Percentiles rank a stretch among this genome's conserved stretches.
Conservation (phyloP, 192 early-diverging fungal species). For the Umbelopsis ramanniana region DNA sequence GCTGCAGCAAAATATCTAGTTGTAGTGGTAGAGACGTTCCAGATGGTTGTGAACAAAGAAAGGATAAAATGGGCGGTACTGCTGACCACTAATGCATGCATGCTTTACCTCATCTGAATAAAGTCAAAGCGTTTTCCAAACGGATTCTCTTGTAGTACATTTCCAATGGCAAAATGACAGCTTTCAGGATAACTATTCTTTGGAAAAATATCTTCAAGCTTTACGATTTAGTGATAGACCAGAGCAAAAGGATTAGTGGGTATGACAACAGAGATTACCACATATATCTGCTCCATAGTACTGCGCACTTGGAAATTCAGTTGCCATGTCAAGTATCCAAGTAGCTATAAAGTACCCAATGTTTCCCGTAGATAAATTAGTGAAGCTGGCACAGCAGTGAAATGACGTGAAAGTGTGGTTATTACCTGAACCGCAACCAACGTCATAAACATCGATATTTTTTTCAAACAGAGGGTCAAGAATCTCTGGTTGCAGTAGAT, state of each 20-base stretch:
- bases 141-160: conserved; percentile 25
- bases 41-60: neutral
- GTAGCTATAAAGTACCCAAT: neutral
- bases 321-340: conserved; percentile 29
- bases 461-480: conserved; percentile 1
- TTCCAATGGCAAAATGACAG: conserved; percentile 23
- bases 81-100: neutral
- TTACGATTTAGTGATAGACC: too few relatives aligned
- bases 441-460: conserved; percentile 28
- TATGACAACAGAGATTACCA: neutral
- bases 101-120: conserved; percentile 21
- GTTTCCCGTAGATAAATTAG: neutral
- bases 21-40: neutral
- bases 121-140: conserved; percentile 28
- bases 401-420: too few relatives aligned
- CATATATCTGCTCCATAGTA: conserved; percentile 35
- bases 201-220: conserved; percentile 5
- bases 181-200: conserved; percentile 17
- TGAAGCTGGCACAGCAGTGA: neutral
- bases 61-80: neutral
- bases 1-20: conserved; percentile 8
- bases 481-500: conserved; percentile 5
- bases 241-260: neutral
- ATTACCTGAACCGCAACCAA: conserved; percentile 34
- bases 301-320: conserved; percentile 28